Evolutionary conservation across 1,139 yeast species (phyloP).

Genomic region (Yamadazyma pseudoaaseri): DNA sequence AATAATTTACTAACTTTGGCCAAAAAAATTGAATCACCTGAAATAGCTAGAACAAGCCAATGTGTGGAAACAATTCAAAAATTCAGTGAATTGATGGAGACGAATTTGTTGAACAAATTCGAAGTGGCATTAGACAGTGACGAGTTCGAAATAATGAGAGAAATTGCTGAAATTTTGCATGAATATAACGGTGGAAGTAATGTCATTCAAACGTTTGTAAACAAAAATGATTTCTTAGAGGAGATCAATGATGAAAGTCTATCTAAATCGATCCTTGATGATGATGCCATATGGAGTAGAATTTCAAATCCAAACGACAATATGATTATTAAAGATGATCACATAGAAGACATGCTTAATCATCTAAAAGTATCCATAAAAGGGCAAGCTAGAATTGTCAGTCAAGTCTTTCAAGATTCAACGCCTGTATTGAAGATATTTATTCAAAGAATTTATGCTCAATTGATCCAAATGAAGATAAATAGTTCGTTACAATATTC

Average conservation of each 20-base stretch:
- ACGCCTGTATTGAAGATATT: slow-evolving; percentile 67
- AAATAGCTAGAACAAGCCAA: slow-evolving; percentile 47
- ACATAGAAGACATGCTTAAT: slow-evolving; percentile 32
- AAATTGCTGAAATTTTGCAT: slow-evolving; percentile 72
- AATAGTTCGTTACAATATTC: slow-evolving; percentile 65
- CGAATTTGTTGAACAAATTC: slow-evolving; percentile 56
- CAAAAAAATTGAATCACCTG: slow-evolving; percentile 55
- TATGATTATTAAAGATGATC: slow-evolving; percentile 31
- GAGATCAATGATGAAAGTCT: slow-evolving; percentile 33
- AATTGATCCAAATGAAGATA: slow-evolving; percentile 67
- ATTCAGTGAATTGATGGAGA: slow-evolving; percentile 77
- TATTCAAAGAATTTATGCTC: slow-evolving; percentile 76
- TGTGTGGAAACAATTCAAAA: slow-evolving; percentile 60
- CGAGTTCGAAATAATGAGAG: slow-evolving; percentile 67
- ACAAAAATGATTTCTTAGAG: slow-evolving; percentile 73
- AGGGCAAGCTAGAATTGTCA: slow-evolving; percentile 71
- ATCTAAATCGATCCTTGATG: slow-evolving; percentile 33
- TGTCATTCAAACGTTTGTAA: slow-evolving; percentile 80
- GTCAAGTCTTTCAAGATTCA: slow-evolving; percentile 69
- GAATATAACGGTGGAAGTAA: slow-evolving; percentile 85
- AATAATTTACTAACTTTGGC: slow-evolving; percentile 65
- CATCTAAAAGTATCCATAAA: slow-evolving; percentile 46
- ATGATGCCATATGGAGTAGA: slow-evolving; percentile 37
- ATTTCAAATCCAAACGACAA: slow-evolving; percentile 36
- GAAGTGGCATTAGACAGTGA: slow-evolving; percentile 60